These are phyloP conservation scores for Nicotiana benthamiana DNA, from an alignment of 257 asterid genomes.

Conservation along the genomic window DNA sequence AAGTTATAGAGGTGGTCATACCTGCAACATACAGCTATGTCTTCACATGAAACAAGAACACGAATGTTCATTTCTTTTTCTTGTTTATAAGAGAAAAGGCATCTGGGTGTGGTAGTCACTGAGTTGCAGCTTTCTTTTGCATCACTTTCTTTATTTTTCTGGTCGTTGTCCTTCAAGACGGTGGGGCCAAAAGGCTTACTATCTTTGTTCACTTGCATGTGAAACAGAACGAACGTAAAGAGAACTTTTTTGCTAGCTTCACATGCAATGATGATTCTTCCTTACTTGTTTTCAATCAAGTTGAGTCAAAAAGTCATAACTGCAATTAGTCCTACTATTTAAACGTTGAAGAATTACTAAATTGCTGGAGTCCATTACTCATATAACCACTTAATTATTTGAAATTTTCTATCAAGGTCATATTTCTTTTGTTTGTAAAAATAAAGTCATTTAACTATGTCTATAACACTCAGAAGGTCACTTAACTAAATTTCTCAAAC, in stretches of 20 bases:
- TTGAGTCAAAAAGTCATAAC: neutral
- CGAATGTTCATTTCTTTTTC: neutral
- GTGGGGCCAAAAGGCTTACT: neutral
- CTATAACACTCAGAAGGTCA: too few relatives aligned
- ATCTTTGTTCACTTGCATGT: neutral
- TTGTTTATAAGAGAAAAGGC: neutral
- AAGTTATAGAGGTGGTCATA: neutral
- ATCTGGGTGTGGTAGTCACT: neutral
- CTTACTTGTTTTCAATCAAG: neutral
- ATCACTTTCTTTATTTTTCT: neutral
- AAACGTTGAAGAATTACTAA: neutral
- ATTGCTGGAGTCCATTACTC: neutral
- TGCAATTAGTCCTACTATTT: neutral
- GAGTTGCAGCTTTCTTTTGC: neutral
- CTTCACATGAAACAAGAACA: constrained; percentile 10
- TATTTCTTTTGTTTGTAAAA: too few relatives aligned
- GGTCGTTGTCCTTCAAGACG: neutral
- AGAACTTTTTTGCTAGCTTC: neutral
- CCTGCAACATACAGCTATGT: constrained; percentile 2
- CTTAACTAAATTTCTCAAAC: too few relatives aligned
- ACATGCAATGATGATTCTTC: neutral
- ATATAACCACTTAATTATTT: too few relatives aligned
- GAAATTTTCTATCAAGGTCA: too few relatives aligned
- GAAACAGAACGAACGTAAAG: neutral
- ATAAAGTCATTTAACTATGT: too few relatives aligned